These are phyloP conservation scores for Musa balbisiana DNA, from an alignment of 202 grass and related monocot genomes.

Conservation along the genomic window DNA sequence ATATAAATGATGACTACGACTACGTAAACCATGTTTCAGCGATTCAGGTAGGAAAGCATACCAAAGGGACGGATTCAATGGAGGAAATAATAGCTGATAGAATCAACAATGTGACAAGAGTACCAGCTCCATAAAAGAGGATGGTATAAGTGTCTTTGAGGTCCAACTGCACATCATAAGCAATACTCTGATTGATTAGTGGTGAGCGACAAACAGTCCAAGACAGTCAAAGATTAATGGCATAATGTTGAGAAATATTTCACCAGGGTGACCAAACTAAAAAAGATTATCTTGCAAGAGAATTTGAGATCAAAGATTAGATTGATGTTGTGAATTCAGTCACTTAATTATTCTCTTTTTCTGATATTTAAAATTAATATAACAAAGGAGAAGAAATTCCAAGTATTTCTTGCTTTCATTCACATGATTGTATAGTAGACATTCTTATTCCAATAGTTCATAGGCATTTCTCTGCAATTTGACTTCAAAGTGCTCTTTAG, in stretches of 20 bases:
- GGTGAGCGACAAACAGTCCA: not conserved
- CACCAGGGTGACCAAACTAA: too few relatives aligned
- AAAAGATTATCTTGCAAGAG: too few relatives aligned
- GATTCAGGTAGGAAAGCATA: constrained; percentile 21
- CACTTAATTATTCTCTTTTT: too few relatives aligned
- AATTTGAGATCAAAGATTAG: too few relatives aligned
- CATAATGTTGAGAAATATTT: not conserved
- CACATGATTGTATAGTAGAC: too few relatives aligned
- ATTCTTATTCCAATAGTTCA: too few relatives aligned
- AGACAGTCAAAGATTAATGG: not conserved
- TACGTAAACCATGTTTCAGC: not conserved
- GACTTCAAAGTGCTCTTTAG: too few relatives aligned
- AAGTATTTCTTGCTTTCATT: too few relatives aligned
- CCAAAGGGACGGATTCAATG: constrained; percentile 75
- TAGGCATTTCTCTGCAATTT: too few relatives aligned
- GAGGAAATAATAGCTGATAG: constrained; percentile 47
- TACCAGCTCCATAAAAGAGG: constrained; percentile 42
- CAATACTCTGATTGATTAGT: not conserved
- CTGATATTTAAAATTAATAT: too few relatives aligned
- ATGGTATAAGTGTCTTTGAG: constrained; percentile 47
- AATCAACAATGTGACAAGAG: constrained; percentile 41
- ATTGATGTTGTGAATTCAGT: too few relatives aligned
- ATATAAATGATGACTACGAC: constrained; percentile 1
- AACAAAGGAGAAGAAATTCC: too few relatives aligned
- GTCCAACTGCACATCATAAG: constrained; percentile 56